Evolutionary conservation across 768 basidiomycete species (phyloP), one percentile per base, ranked within the genome.

Genomic region (Lactarius hengduanensis): DNA sequence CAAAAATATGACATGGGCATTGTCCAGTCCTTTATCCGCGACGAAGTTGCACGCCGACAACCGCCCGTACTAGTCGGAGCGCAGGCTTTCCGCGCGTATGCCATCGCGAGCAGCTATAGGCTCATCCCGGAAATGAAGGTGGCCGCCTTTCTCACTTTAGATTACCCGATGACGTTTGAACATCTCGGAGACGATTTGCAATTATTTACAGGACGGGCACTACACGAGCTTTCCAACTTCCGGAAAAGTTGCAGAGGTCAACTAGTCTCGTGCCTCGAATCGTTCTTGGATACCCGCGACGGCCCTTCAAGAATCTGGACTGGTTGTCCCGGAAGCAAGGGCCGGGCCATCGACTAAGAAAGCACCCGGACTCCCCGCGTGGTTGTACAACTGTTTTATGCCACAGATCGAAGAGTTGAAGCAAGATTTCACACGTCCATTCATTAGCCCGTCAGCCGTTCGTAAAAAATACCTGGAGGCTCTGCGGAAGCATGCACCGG

Each of bases 1-100:
- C 40, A 56, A n/a, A 76, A 76, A 60, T 75, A 74, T 59, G 61
- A 72, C 7, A 71, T 75, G 67, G 41, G 16, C 30, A 15, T 22
- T 53, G 40, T 66, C 40, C 34, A 34, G 11, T 43, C 34, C 20
- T n/a, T 3, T 11, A 67, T 63, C 30, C 55, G 60, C 8, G 56
- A 22, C 6, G 40, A 59, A 26, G 36, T 61, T 28, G 18, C 45
- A 47, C 22, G 26, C 56, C 34, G 13, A 18, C 15, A 10, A 1
- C 2, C 47, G 50, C 57, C 57, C 18, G 18, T 11, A n/a, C 10
- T 7, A 6, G 63, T 47, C 62, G 43, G 54, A 45, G 0, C 15
- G 30, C 16, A 67, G 32, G 55, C 69, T 2, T 64, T 65, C 45
- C 71, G 65, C 13, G 59, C 69, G 0, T 72, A 68, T 62, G 63